Evolutionary conservation across 2,329 filamentous ascomycete genomes (phyloP).

Genomic region (Aspergillus neoniger): DNA sequence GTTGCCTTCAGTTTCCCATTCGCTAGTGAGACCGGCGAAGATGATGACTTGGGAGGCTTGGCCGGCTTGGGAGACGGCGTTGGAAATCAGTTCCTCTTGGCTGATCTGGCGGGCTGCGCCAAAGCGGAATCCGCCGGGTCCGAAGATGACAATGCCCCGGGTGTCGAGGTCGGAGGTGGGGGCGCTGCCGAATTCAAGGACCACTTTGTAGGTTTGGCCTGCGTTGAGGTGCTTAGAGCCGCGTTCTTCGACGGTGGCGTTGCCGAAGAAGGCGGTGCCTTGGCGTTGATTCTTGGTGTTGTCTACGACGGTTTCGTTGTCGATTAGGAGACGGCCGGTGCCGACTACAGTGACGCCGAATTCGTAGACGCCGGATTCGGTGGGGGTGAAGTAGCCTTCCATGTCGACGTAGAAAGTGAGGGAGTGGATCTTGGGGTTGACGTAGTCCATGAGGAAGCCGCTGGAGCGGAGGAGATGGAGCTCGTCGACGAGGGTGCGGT

Average conservation of each 20-base stretch:
- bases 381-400: slow-evolving; percentile 61
- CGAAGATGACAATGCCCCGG: slow-evolving; percentile 52
- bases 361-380: slow-evolving; percentile 63
- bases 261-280: slow-evolving; percentile 66
- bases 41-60: slow-evolving; percentile 75
- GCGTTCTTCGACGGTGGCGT: slow-evolving; percentile 64
- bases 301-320: slow-evolving; percentile 64
- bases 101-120: slow-evolving; percentile 63
- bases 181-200: slow-evolving; percentile 62
- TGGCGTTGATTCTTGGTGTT: slow-evolving; percentile 65
- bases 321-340: slow-evolving; percentile 65
- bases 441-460: slow-evolving; percentile 56
- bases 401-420: slow-evolving; percentile 62
- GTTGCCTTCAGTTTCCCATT: slow-evolving; percentile 78
- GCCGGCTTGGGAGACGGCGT: slow-evolving; percentile 68
- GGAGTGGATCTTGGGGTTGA: slow-evolving; percentile 56
- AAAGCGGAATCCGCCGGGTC: slow-evolving; percentile 63
- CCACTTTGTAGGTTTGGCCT: slow-evolving; percentile 60
- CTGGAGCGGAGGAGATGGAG: slow-evolving; percentile 47
- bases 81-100: slow-evolving; percentile 60
- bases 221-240: slow-evolving; percentile 60
- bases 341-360: slow-evolving; percentile 68
- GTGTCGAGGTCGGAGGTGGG: slow-evolving; percentile 60
- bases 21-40: slow-evolving; percentile 74
- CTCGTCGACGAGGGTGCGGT: slow-evolving; percentile 56